Evolutionary conservation across 106 monocot genomes (phyloP).

Genomic region (Platanthera zijinensis): DNA sequence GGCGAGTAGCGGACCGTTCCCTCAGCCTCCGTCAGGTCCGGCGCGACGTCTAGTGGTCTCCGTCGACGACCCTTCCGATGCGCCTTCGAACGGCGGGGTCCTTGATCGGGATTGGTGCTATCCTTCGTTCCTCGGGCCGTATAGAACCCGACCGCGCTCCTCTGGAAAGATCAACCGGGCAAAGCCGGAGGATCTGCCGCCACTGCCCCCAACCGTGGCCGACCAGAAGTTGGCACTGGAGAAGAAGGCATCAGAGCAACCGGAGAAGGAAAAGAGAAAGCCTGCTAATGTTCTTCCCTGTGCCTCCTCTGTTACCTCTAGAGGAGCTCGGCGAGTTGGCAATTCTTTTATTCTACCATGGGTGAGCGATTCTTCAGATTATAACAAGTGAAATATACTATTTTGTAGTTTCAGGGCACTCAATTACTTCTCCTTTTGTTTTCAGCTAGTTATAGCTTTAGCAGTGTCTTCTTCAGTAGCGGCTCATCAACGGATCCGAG

Average conservation of each 20-base stretch:
- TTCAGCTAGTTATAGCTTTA: conserved; percentile 44
- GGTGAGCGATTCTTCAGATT: conserved; percentile 19
- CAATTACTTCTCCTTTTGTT: conserved; percentile 5
- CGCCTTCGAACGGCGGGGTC: conserved; percentile 11
- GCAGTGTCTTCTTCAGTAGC: conserved; percentile 25
- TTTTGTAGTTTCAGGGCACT: background rate
- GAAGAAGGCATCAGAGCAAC: background rate
- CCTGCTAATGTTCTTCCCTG: background rate
- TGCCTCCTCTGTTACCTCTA: conserved; percentile 4
- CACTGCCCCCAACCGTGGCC: background rate
- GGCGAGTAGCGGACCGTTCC: background rate
- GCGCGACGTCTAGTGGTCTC: conserved; percentile 30
- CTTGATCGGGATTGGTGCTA: conserved; percentile 60
- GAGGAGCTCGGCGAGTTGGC: conserved; percentile 5
- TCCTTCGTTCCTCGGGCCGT: conserved; percentile 54
- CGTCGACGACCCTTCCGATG: conserved; percentile 28
- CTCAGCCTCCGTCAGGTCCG: background rate
- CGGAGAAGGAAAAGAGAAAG: conserved; percentile 16
- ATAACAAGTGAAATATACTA: background rate
- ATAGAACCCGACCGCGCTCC: conserved; percentile 13
- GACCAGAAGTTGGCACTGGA: background rate
- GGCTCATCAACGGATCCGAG: conserved; percentile 36
- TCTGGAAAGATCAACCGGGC: background rate
- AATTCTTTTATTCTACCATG: conserved; percentile 33
- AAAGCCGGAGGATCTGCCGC: background rate